A percentile compares a stretch with the other conserved stretches of the same genome.
Conservation (phyloP, 805 yeast species). For the Wickerhamiella parazyma region DNA sequence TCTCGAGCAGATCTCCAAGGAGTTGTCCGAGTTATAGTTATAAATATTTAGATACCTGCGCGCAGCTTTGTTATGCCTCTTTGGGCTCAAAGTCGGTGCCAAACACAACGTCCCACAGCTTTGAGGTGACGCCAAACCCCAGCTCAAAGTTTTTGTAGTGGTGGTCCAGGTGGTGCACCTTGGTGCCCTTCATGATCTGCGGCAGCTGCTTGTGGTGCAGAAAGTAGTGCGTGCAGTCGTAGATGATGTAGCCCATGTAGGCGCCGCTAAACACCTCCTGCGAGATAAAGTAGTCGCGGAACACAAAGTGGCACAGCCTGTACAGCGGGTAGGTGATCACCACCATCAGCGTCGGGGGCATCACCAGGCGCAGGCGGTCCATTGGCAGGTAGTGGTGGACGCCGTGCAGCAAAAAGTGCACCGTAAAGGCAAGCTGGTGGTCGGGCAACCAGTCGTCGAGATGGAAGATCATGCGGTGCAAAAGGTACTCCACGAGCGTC, state of each 20-base stretch:
- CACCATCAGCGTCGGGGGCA: slow-evolving; percentile 85
- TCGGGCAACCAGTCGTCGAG: slow-evolving; percentile 79
- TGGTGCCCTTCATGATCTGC: slow-evolving; percentile 55
- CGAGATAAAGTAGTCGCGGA: slow-evolving; percentile 67
- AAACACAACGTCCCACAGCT: slow-evolving; percentile 88
- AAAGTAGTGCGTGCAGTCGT: slow-evolving; percentile 89
- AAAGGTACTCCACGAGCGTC: slow-evolving; percentile 78
- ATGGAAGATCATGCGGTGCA: slow-evolving; percentile 91
- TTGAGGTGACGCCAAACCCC: slow-evolving; percentile 92
- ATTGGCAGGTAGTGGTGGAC: slow-evolving; percentile 95
- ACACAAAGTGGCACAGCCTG: slow-evolving; percentile 54
- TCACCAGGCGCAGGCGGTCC: slow-evolving; percentile 85
- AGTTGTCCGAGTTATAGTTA: slow-evolving; percentile 48
- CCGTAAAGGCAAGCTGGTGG: slow-evolving; percentile 53
- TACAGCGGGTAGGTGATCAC: slow-evolving; percentile 69
- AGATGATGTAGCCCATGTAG: slow-evolving; percentile 78
- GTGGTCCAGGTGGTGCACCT: slow-evolving; percentile 89
- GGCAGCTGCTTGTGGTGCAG: slow-evolving; percentile 85
- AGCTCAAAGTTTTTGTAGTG: slow-evolving; percentile 94
- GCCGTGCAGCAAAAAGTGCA: slow-evolving; percentile 89
- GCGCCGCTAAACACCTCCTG: slow-evolving; percentile 95
- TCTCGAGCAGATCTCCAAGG: slow-evolving; percentile 91
- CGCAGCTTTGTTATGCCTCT: not conserved
- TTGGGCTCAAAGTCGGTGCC: slow-evolving; percentile 48
- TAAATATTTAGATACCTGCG: slow-evolving; percentile 14